Evolutionary conservation across 345 rosid genomes (phyloP).

Genomic region (Dipteronia dyeriana): DNA sequence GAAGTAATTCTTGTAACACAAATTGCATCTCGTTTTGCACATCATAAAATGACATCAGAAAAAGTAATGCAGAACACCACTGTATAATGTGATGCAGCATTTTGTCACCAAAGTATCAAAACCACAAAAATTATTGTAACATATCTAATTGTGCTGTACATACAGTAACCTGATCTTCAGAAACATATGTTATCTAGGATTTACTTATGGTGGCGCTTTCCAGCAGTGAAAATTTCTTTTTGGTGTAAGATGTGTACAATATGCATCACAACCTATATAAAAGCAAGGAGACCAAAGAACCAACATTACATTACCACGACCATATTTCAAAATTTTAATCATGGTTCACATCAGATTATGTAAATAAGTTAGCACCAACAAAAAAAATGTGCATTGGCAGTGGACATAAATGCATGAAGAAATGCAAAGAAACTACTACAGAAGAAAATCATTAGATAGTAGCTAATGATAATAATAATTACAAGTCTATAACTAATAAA

Average conservation of each 20-base stretch:
- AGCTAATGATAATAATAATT: not conserved
- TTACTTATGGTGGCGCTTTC: not conserved
- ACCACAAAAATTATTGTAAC: not conserved
- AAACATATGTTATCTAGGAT: not conserved
- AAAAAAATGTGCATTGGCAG: not conserved
- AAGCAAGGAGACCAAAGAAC: not conserved
- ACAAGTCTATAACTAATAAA: constrained; percentile 4
- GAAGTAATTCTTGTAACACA: not conserved
- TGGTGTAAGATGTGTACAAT: not conserved
- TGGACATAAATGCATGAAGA: not conserved
- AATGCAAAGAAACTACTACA: not conserved
- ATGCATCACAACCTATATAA: not conserved
- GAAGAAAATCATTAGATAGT: not conserved
- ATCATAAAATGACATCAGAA: not conserved
- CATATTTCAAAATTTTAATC: constrained; percentile 1
- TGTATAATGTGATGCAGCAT: not conserved
- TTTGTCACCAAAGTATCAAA: not conserved
- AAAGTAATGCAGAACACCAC: constrained; percentile 1
- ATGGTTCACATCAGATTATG: not conserved
- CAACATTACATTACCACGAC: not conserved
- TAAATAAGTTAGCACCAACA: not conserved
- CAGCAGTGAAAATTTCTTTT: constrained; percentile 1
- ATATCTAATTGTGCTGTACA: not conserved
- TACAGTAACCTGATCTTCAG: not conserved
- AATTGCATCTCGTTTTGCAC: not conserved